Conservation (phyloP, 2,329 filamentous ascomycete genomes). For the Colletotrichum sp. region DNA sequence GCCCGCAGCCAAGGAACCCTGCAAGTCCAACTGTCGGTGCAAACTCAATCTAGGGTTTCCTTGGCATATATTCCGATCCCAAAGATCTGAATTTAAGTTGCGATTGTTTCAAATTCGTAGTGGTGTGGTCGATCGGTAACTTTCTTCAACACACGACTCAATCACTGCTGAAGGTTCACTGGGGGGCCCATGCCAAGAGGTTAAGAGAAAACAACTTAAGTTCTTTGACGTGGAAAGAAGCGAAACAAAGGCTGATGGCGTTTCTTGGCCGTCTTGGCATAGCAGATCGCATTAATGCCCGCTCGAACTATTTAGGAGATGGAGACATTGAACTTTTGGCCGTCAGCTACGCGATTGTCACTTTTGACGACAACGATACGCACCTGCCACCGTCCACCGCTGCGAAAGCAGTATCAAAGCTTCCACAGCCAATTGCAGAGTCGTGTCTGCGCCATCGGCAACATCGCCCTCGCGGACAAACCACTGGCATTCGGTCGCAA, state of each 20-base stretch:
- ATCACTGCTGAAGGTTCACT: not conserved
- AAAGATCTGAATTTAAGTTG: not conserved
- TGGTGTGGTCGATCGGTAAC: not conserved
- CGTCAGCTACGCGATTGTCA: not conserved
- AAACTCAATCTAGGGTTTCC: not conserved
- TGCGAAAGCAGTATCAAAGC: not conserved
- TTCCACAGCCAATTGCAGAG: not conserved
- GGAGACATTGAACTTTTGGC: not conserved
- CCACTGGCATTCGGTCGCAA: constrained; percentile 24
- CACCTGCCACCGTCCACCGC: not conserved
- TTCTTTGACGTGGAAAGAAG: not conserved
- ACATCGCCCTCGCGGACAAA: constrained; percentile 23
- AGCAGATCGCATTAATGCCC: not conserved
- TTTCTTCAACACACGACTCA: not conserved
- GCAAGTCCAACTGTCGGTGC: not conserved
- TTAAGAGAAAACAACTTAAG: not conserved
- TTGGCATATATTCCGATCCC: not conserved
- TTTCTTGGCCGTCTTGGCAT: not conserved
- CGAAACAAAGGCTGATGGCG: not conserved
- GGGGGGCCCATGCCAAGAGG: not conserved
- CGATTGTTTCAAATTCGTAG: not conserved
- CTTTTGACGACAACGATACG: not conserved
- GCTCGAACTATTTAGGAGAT: not conserved
- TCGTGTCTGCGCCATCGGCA: not conserved
- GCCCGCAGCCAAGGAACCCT: not conserved